phyloP scores from a whole-genome alignment of 129 eudicot genomes.

The Solidago caesia region DNA sequence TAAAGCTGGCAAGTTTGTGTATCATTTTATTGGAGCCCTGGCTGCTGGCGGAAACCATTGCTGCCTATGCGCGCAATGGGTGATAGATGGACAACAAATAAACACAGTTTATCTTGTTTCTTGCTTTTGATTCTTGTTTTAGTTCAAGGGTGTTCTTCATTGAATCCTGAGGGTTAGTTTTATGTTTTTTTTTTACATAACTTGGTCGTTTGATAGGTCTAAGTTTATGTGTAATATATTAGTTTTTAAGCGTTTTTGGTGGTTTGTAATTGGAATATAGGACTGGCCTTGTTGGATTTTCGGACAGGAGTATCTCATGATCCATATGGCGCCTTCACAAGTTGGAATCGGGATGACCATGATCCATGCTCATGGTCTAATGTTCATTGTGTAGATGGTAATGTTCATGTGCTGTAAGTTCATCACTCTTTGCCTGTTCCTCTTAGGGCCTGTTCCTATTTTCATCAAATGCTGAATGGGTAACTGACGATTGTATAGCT shows the following conservation, averaged over 20 bases:
- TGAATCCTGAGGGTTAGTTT: conserved; percentile 65
- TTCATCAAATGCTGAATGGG: neutral
- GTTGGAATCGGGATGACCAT: conserved; percentile 62
- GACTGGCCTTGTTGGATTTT: conserved; percentile 63
- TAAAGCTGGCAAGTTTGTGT: conserved; percentile 59
- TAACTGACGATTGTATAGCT: too few species aligned
- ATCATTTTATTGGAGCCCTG: conserved; percentile 44
- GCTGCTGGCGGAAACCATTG: conserved; percentile 49
- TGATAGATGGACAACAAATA: conserved; percentile 57
- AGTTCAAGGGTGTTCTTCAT: conserved; percentile 48
- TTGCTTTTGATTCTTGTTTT: conserved; percentile 42
- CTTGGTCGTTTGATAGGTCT: neutral
- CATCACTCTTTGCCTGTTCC: conserved; percentile 23
- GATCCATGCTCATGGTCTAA: conserved; percentile 81
- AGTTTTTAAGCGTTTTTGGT: neutral
- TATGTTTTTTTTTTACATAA: neutral
- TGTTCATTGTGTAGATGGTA: conserved; percentile 72
- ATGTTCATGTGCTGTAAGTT: conserved; percentile 87
- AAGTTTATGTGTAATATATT: neutral
- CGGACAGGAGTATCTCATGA: conserved; percentile 54
- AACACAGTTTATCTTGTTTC: conserved; percentile 43
- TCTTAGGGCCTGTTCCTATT: neutral
- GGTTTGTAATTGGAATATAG: conserved; percentile 38
- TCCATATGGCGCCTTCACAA: conserved; percentile 55
- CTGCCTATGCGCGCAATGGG: conserved; percentile 69